Evolutionary conservation across 2,329 filamentous ascomycete genomes (phyloP).

Genomic region (Blastomyces silverae): DNA sequence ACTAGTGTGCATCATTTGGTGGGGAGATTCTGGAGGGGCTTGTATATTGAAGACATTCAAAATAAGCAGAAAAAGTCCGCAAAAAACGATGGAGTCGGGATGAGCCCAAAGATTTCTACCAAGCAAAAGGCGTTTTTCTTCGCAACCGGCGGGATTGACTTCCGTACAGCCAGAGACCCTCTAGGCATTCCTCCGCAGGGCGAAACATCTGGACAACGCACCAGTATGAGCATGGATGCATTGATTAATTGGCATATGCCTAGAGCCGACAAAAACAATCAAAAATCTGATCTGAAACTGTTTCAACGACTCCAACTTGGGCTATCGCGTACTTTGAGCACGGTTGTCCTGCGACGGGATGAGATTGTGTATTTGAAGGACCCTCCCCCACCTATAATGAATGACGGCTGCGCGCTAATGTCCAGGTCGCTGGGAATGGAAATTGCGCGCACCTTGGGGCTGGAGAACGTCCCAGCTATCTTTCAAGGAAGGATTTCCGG

Average conservation of each 20-base stretch:
- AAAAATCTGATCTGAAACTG: constrained; percentile 40
- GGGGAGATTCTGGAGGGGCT: constrained; percentile 41
- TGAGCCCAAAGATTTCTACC: constrained; percentile 12
- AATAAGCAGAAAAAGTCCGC: constrained; percentile 28
- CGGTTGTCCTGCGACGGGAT: constrained; percentile 31
- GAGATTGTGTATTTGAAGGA: constrained; percentile 36
- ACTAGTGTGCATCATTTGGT: constrained; percentile 36
- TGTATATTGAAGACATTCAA: constrained; percentile 40
- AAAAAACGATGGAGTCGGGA: constrained; percentile 5
- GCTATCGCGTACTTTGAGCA: constrained; percentile 41
- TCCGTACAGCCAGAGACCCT: constrained; percentile 21
- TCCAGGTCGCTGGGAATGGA: constrained; percentile 46
- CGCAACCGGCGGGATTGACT: constrained; percentile 41
- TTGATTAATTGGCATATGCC: constrained; percentile 45
- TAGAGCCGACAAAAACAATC: constrained; percentile 31
- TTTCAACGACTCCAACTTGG: constrained; percentile 42
- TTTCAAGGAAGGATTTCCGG: constrained; percentile 55
- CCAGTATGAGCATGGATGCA: constrained; percentile 34
- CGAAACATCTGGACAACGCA: constrained; percentile 28
- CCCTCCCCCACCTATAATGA: constrained; percentile 36
- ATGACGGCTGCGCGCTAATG: constrained; percentile 50
- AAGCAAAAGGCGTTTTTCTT: constrained; percentile 37
- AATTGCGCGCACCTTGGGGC: constrained; percentile 42
- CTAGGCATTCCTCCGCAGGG: constrained; percentile 22
- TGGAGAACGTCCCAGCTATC: constrained; percentile 41